These are phyloP conservation scores for Amaranthus palmeri DNA, from an alignment of 148 eudicot genomes.

Conservation along the genomic window DNA sequence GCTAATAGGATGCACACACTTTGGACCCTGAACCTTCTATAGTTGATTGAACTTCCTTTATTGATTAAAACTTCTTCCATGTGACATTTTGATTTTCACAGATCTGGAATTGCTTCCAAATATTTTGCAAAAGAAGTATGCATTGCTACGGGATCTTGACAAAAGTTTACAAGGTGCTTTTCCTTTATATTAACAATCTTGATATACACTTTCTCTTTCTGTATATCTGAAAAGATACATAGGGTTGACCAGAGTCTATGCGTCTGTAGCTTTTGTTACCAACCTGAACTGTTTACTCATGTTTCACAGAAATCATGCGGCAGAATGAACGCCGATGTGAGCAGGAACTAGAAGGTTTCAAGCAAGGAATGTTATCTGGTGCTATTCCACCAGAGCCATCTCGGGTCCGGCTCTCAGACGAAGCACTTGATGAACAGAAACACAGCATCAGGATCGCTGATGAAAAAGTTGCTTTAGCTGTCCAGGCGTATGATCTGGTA, in stretches of 20 bases:
- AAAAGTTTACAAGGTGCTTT: constrained; percentile 76
- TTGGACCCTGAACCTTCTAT: background rate
- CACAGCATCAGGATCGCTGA: constrained; percentile 95
- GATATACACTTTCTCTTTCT: background rate
- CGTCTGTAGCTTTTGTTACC: background rate
- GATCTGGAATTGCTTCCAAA: constrained; percentile 83
- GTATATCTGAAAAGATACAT: background rate
- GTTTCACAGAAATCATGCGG: constrained; percentile 46
- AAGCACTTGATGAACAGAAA: constrained; percentile 89
- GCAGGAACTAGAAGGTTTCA: constrained; percentile 75
- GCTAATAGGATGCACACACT: too few species aligned
- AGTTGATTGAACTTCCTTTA: background rate
- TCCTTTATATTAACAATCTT: constrained; percentile 14
- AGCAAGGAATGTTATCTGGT: constrained; percentile 54
- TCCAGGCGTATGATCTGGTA: constrained; percentile 94
- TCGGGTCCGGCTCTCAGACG: constrained; percentile 68
- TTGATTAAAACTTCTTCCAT: background rate
- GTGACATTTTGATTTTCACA: constrained; percentile 20
- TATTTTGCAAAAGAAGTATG: constrained; percentile 74
- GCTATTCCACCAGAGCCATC: constrained; percentile 56
- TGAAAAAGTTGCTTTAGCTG: constrained; percentile 93
- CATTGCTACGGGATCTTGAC: constrained; percentile 77
- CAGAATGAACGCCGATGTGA: constrained; percentile 83
- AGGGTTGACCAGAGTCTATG: background rate
- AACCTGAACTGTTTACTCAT: constrained; percentile 14